Base-by-base conservation (phyloP, 768 basidiomycete species). In the Boletus sensibilis region DNA sequence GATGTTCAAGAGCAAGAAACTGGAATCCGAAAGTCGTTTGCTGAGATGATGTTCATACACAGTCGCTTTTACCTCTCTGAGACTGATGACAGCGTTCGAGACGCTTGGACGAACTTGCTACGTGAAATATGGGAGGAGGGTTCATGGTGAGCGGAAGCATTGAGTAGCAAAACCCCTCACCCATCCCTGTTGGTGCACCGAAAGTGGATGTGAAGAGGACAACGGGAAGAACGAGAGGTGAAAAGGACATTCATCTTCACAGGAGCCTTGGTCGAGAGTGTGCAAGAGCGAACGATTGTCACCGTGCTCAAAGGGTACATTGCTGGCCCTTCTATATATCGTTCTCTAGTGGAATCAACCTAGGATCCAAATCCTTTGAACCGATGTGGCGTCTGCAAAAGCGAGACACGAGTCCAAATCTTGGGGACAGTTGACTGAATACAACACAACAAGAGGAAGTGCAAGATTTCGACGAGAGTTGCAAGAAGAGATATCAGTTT, bases 211-310 rank as follows among this genome's bases (percentile, higher is more conserved):
- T n/a, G n/a, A n/a, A n/a, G n/a, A n/a, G n/a, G n/a, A n/a, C n/a
- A n/a, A n/a, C 43, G 14, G 39, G 35, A 29, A 53, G n/a, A 12
- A 12, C 43, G 18, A 53, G 13, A 11, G 25, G 52, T 2, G 37
- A 46, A 21, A 53, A 6, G 38, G 38, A 27, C 35, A n/a, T 53
- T 29, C 52, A 53, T 53, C 25, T n/a, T 39, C 31, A 53, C 37
- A 23, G 35, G 35, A 31, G 11, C 18, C 11, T 42, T 12, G 31
- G 21, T 34, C 21, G 14, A n/a, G 11, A 41, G 45, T 29, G 43
- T 29, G 10, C n/a, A 11, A 37, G 33, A 29, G 25, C 14, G 18
- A 43, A 39, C 12, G 29, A 25, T 29, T 33, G 29, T 31, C 31
- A 40, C 46, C 40, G 39, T 34, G 12, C 9, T 25, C 18, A 23